Percentiles rank a stretch among this genome's conserved stretches.
These are phyloP conservation scores for Bocquillonia castaneifolia DNA, from an alignment of 441 rosid genomes.

Conservation along the genomic window DNA sequence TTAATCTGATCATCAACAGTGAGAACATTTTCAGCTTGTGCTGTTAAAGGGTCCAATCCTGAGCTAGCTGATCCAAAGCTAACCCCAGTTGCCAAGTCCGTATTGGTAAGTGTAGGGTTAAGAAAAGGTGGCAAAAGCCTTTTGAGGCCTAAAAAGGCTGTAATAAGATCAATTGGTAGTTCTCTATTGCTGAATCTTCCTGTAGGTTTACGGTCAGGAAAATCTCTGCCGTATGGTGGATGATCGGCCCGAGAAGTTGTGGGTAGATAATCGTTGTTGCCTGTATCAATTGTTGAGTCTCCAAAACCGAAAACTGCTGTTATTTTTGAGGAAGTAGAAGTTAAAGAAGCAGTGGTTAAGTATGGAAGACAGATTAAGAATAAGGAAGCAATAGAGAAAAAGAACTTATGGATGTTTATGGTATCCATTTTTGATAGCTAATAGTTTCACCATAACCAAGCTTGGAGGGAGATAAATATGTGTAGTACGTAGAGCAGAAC, in stretches of 20 bases:
- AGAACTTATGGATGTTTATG: background rate
- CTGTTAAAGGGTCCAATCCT: slow-evolving; percentile 34
- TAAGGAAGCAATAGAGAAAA: background rate
- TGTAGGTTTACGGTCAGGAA: slow-evolving; percentile 3
- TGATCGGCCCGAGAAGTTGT: background rate
- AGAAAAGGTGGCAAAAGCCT: slow-evolving; percentile 27
- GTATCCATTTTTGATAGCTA: too few relatives aligned
- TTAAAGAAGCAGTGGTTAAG: background rate
- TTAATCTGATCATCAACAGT: background rate
- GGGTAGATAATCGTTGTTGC: slow-evolving; percentile 12
- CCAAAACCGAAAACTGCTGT: slow-evolving; percentile 14
- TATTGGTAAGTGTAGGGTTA: slow-evolving; percentile 15
- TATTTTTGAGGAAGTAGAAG: background rate
- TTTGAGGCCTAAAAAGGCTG: slow-evolving; percentile 22
- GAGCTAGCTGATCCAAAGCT: slow-evolving; percentile 31
- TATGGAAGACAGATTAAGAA: background rate
- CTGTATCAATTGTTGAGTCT: slow-evolving; percentile 19
- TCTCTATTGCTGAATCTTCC: slow-evolving; percentile 20
- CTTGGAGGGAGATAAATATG: too few relatives aligned
- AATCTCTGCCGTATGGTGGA: slow-evolving; percentile 15
- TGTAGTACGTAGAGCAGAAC: too few relatives aligned
- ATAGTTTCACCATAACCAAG: too few relatives aligned
- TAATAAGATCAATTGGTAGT: slow-evolving; percentile 5
- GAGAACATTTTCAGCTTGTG: background rate
- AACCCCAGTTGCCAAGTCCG: slow-evolving; percentile 31